Conservation (phyloP, 768 basidiomycete genomes). For the Crucibulum laeve region DNA sequence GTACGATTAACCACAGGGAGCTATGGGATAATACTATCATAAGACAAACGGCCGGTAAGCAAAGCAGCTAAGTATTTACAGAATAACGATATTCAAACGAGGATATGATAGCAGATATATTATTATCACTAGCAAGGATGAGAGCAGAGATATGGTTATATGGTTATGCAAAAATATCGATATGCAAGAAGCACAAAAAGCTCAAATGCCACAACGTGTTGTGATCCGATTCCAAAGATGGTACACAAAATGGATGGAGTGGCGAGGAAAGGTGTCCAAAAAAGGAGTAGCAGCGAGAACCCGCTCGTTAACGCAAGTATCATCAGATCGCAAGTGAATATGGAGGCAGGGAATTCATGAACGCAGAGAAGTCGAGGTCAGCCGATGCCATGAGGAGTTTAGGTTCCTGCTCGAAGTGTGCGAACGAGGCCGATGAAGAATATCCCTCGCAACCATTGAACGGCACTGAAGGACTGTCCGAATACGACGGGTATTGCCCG, state of each 20-base stretch:
- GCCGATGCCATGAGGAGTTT: slow-evolving; percentile 20
- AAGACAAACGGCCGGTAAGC: neutral
- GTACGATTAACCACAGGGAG: neutral
- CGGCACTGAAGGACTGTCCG: slow-evolving; percentile 12
- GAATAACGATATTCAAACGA: slow-evolving; percentile 1
- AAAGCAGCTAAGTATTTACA: neutral
- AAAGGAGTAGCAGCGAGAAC: neutral
- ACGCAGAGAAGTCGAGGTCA: slow-evolving; percentile 27
- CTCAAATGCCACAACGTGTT: neutral
- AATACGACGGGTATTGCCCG: slow-evolving; percentile 15
- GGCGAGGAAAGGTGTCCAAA: slow-evolving; percentile 2
- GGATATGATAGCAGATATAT: neutral
- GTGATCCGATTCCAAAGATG: neutral
- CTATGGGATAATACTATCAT: neutral
- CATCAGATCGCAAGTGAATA: slow-evolving; percentile 19
- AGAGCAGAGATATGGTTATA: neutral
- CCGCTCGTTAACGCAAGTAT: neutral
- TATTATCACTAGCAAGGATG: neutral
- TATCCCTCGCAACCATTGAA: slow-evolving; percentile 12
- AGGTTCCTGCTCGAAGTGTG: slow-evolving; percentile 14
- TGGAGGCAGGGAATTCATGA: slow-evolving; percentile 27
- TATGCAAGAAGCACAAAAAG: neutral
- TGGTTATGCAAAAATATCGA: neutral
- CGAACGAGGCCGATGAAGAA: slow-evolving; percentile 14
- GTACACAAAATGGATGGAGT: neutral